These are phyloP conservation scores for Solanum raphanifolium DNA, from an alignment of 257 asterid species.

Conservation along the genomic window DNA sequence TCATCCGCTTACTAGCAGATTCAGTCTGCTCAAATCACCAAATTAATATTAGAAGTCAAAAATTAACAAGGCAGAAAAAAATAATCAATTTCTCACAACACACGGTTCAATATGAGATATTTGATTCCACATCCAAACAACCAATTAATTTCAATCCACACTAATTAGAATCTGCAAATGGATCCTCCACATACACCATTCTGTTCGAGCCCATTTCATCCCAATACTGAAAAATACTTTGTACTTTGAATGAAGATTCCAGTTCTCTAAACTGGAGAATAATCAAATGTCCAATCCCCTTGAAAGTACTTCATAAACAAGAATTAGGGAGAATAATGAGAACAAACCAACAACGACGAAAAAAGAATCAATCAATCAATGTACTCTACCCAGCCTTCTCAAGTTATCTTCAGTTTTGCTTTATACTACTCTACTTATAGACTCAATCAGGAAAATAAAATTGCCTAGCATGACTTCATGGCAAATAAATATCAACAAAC, in stretches of 20 bases:
- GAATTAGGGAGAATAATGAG: not conserved
- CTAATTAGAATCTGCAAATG: not conserved
- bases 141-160: not conserved
- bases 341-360: not conserved
- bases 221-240: not conserved
- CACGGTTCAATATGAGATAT: not conserved
- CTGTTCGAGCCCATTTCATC: not conserved
- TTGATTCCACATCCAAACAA: not conserved
- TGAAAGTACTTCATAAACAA: not conserved
- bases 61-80: not conserved
- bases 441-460: not conserved
- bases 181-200: not conserved
- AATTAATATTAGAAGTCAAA: not conserved
- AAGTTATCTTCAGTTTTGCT: not conserved
- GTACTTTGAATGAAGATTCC: not conserved
- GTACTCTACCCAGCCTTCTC: not conserved
- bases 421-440: not conserved
- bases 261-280: not conserved
- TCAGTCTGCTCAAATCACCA: constrained; percentile 2
- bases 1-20: constrained; percentile 1
- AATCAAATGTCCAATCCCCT: not conserved
- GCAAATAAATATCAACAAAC: not conserved
- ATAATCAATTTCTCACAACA: not conserved
- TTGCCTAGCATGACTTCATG: not conserved
- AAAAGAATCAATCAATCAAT: not conserved